Conservation (phyloP, 148 eudicot genomes). For the Polygonum aviculare region DNA sequence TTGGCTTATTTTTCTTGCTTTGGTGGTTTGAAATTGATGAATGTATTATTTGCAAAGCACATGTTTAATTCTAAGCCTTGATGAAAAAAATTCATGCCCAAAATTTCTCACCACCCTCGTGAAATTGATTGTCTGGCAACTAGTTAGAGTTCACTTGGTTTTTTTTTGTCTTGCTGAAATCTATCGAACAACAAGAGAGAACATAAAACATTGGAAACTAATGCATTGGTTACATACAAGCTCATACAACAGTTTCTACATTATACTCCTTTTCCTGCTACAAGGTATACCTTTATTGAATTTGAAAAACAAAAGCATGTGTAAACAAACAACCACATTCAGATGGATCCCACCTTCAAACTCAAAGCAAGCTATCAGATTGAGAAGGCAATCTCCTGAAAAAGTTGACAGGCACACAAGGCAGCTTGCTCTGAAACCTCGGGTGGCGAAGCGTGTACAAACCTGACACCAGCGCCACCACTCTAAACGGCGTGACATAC, state of each 20-base stretch:
- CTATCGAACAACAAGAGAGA: neutral
- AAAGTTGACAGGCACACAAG: slow-evolving; percentile 15
- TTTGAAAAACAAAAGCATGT: neutral
- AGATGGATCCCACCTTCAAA: neutral
- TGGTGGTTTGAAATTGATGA: no score
- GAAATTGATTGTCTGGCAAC: no score
- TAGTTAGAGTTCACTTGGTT: no score
- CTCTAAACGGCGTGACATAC: slow-evolving; percentile 16
- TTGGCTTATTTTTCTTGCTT: neutral
- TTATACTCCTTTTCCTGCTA: neutral
- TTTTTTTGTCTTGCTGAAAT: no score
- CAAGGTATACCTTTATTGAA: neutral
- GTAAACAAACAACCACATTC: neutral
- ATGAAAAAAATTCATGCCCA: no score
- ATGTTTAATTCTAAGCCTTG: no score
- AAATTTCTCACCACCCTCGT: no score
- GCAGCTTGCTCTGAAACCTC: slow-evolving; percentile 19
- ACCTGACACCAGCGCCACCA: slow-evolving; percentile 10
- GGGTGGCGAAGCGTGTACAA: slow-evolving; percentile 17
- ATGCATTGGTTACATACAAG: neutral
- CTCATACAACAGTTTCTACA: neutral
- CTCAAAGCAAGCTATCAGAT: slow-evolving; percentile 15
- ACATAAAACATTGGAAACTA: neutral
- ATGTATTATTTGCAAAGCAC: no score
- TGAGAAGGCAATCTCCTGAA: slow-evolving; percentile 18